Conservation (phyloP, 495 filamentous ascomycete genomes). For the Hypoxylon subgilvum region DNA sequence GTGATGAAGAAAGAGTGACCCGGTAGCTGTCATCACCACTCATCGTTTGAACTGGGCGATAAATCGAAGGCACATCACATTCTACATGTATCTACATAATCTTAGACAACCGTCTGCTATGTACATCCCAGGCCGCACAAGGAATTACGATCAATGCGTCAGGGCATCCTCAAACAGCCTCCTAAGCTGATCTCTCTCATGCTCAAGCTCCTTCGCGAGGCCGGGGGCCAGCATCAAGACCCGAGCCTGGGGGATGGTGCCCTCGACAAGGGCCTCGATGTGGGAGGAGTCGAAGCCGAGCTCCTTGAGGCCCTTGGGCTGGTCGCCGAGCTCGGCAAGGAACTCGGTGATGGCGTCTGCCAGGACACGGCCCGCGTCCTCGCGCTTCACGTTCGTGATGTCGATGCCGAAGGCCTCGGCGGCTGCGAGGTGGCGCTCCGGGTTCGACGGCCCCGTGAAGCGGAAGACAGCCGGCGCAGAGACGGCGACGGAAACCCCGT, state of each 20-base stretch:
- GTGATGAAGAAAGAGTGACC: too few relatives aligned
- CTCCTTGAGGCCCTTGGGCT: constrained; percentile 83
- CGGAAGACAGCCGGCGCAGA: constrained; percentile 92
- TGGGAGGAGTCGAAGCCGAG: constrained; percentile 78
- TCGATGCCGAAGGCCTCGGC: constrained; percentile 93
- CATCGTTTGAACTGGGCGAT: too few relatives aligned
- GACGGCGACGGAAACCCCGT: constrained; percentile 94
- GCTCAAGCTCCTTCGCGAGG: constrained; percentile 72
- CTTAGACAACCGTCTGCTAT: not conserved
- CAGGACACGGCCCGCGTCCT: constrained; percentile 85
- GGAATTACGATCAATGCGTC: constrained; percentile 45
- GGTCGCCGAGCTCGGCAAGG: constrained; percentile 80
- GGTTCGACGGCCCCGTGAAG: constrained; percentile 89
- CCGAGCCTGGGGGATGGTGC: constrained; percentile 87
- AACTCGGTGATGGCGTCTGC: constrained; percentile 81
- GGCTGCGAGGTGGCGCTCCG: constrained; percentile 85
- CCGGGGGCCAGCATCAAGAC: constrained; percentile 92
- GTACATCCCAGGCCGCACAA: not conserved
- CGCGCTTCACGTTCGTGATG: constrained; percentile 79
- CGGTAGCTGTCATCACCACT: too few relatives aligned
- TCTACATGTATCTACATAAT: not conserved
- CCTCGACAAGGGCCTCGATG: constrained; percentile 84
- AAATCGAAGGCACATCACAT: too few relatives aligned
- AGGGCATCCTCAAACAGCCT: constrained; percentile 58
- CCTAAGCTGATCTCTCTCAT: constrained; percentile 59